phyloP scores from a whole-genome alignment of 495 filamentous ascomycete genomes.

The Xylaria flabelliformis region DNA sequence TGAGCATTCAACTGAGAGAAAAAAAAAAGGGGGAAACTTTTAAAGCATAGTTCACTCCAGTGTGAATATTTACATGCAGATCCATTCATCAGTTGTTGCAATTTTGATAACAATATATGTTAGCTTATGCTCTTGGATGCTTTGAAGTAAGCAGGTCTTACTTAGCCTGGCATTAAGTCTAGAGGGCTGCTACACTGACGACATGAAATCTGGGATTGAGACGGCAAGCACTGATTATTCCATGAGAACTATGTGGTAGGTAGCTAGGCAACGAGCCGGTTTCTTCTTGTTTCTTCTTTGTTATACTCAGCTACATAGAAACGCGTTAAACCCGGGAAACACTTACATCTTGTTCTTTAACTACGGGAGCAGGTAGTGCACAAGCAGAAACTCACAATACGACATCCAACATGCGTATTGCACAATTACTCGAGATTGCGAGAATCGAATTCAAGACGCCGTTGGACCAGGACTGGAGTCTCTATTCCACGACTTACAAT shows the following conservation, averaged over 20 bases:
- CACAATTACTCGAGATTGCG: constrained; percentile 13
- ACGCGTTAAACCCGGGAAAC: not conserved
- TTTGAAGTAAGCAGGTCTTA: not conserved
- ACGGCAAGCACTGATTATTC: not conserved
- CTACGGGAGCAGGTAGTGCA: not conserved
- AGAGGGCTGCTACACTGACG: not conserved
- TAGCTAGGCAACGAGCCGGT: not conserved
- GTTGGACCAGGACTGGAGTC: constrained; percentile 37
- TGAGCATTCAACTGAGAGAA: not conserved
- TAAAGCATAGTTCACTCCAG: not conserved
- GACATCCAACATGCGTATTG: not conserved
- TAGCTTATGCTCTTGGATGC: not conserved
- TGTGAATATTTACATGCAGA: not conserved
- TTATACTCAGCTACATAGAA: not conserved
- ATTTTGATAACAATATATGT: not conserved
- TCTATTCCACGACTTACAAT: constrained; percentile 60
- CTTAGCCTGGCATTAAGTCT: not conserved
- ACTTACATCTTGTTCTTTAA: not conserved
- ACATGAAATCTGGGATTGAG: not conserved
- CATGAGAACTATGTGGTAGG: not conserved
- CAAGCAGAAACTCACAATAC: not conserved
- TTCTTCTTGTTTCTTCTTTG: not conserved
- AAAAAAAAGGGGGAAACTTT: not conserved
- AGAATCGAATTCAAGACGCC: constrained; percentile 30
- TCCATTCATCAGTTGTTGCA: not conserved